Conservation (phyloP, 495 filamentous ascomycete genomes). For the Neurospora tetrasperma region DNA sequence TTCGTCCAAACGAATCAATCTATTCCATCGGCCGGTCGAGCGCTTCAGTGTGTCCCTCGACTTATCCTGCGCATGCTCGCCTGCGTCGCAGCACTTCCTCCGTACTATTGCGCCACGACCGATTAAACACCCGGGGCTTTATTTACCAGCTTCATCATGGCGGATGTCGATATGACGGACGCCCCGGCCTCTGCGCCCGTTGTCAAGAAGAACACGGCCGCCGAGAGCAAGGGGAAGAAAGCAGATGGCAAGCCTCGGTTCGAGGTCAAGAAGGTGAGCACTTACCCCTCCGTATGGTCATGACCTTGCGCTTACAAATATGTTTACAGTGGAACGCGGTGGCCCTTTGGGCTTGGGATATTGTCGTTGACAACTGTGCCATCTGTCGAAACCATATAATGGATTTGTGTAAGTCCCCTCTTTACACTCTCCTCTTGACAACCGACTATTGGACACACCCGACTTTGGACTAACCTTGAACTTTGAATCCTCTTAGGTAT, state of each 20-base stretch:
- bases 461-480: slow-evolving; percentile 3
- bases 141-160: slow-evolving; percentile 46
- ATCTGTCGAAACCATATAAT: slow-evolving; percentile 99
- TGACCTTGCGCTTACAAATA: slow-evolving; percentile 10
- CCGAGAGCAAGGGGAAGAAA: slow-evolving; percentile 41
- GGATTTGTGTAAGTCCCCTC: slow-evolving; percentile 72
- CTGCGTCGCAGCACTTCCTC: neutral
- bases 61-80: neutral
- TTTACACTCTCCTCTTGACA: neutral
- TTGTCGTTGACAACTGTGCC: slow-evolving; percentile 98
- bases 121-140: neutral
- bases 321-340: slow-evolving; percentile 85
- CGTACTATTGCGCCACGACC: neutral
- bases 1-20: neutral
- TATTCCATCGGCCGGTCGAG: neutral
- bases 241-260: slow-evolving; percentile 81
- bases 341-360: slow-evolving; percentile 99
- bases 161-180: slow-evolving; percentile 96
- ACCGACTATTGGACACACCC: neutral
- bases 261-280: slow-evolving; percentile 90
- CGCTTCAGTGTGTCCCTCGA: neutral
- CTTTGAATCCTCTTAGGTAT: slow-evolving; percentile 52
- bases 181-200: slow-evolving; percentile 45
- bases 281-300: neutral
- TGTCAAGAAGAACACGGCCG: slow-evolving; percentile 45